Conservation (phyloP, 2,329 filamentous ascomycete species). For the Botryotinia convoluta region DNA sequence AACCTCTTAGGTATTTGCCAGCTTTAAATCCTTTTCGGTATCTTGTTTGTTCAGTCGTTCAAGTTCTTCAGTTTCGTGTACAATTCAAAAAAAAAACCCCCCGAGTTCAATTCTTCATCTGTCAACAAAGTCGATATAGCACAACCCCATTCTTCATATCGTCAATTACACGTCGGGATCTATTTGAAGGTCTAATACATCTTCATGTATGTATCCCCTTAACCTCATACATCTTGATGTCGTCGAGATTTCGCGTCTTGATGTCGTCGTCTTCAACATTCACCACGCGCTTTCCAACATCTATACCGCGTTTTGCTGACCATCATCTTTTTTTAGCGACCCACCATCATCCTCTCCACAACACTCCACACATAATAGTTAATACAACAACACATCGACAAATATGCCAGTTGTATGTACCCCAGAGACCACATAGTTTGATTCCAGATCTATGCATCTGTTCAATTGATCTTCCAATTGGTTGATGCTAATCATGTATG, state of each 20-base stretch:
- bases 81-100: constrained; percentile 13
- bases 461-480: constrained; percentile 11
- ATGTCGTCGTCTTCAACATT: constrained; percentile 7
- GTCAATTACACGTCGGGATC: constrained; percentile 25
- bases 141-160: constrained; percentile 18
- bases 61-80: constrained; percentile 7
- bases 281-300: constrained; percentile 30
- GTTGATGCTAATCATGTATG: constrained; percentile 40
- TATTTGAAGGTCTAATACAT: constrained; percentile 2
- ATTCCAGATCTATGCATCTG: not conserved
- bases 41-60: constrained; percentile 16
- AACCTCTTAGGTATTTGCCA: constrained; percentile 7
- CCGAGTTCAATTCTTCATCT: constrained; percentile 19
- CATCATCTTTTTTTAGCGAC: constrained; percentile 24
- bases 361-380: constrained; percentile 38
- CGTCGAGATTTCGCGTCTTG: constrained; percentile 30
- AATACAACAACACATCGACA: constrained; percentile 28
- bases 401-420: constrained; percentile 57
- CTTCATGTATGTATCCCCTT: constrained; percentile 31
- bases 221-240: not conserved
- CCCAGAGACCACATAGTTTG: constrained; percentile 20
- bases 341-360: constrained; percentile 22
- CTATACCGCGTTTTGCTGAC: constrained; percentile 35
- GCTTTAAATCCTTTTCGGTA: constrained; percentile 9
- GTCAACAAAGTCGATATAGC: constrained; percentile 30